phyloP scores from a whole-genome alignment of 371 early-diverging fungal species.

The Modicella reniformis region DNA sequence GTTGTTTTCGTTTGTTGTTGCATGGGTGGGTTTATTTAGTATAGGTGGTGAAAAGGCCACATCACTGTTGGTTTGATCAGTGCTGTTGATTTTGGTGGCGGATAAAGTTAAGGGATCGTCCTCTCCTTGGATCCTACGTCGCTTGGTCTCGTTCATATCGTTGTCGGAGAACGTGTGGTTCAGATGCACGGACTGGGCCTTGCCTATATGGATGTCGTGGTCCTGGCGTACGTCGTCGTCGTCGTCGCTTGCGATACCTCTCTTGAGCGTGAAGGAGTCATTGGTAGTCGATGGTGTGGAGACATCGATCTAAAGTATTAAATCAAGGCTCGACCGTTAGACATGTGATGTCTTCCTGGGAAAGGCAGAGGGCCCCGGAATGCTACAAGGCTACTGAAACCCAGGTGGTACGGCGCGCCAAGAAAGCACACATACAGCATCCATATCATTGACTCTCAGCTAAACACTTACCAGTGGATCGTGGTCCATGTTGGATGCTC shows the following conservation, averaged over 20 bases:
- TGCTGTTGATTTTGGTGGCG: neutral
- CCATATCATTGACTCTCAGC: neutral
- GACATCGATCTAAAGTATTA: constrained; percentile 10
- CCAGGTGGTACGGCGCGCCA: too few relatives aligned
- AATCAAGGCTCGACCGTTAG: neutral
- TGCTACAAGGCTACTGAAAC: neutral
- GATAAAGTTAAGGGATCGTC: neutral
- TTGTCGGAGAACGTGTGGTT: constrained; percentile 18
- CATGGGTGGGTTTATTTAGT: neutral
- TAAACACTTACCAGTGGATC: constrained; percentile 16
- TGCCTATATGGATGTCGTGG: neutral
- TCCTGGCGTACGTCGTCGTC: neutral
- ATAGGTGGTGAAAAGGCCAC: neutral
- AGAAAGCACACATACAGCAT: neutral
- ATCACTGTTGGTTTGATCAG: neutral
- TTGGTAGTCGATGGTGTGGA: constrained; percentile 37
- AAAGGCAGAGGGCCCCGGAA: neutral
- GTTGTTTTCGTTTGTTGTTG: neutral
- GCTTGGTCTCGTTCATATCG: constrained; percentile 42
- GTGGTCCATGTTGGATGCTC: constrained; percentile 16
- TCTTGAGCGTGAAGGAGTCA: constrained; percentile 27
- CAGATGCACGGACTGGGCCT: constrained; percentile 1
- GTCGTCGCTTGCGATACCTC: constrained; percentile 40
- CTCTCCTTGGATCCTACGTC: constrained; percentile 38
- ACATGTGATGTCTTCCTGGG: neutral